phyloP scores from a whole-genome alignment of 306 rosid genomes.

The Castanospermum australe region DNA sequence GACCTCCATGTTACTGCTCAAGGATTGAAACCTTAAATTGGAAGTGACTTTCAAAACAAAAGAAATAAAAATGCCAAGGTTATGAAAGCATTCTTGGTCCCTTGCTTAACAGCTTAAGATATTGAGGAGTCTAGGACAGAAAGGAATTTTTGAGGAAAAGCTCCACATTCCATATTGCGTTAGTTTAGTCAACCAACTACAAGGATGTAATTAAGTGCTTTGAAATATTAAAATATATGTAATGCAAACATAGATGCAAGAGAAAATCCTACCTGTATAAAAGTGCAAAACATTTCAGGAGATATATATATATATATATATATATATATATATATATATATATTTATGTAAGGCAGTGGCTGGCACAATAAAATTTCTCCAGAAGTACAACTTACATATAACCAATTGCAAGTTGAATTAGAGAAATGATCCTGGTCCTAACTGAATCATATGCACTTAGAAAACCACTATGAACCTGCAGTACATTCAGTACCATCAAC shows the following conservation, averaged over 20 bases:
- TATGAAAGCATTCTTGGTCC: no score
- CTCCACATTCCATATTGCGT: background rate
- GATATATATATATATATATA: background rate
- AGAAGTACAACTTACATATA: constrained; percentile 55
- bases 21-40: no score
- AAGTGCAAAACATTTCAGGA: background rate
- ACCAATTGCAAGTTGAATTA: constrained; percentile 75
- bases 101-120: no score
- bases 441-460: constrained; percentile 94
- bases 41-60: no score
- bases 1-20: no score
- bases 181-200: background rate
- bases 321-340: no score
- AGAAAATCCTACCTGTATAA: background rate
- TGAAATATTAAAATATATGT: background rate
- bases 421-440: constrained; percentile 76
- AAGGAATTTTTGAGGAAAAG: background rate
- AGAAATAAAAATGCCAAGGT: no score
- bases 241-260: background rate
- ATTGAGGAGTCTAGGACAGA: background rate
- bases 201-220: background rate
- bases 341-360: constrained; percentile 10
- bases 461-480: constrained; percentile 98
- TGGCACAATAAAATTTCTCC: background rate
- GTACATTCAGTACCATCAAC: constrained; percentile 25